phyloP scores from a whole-genome alignment of 345 rosid species.

The Heritiera littoralis region DNA sequence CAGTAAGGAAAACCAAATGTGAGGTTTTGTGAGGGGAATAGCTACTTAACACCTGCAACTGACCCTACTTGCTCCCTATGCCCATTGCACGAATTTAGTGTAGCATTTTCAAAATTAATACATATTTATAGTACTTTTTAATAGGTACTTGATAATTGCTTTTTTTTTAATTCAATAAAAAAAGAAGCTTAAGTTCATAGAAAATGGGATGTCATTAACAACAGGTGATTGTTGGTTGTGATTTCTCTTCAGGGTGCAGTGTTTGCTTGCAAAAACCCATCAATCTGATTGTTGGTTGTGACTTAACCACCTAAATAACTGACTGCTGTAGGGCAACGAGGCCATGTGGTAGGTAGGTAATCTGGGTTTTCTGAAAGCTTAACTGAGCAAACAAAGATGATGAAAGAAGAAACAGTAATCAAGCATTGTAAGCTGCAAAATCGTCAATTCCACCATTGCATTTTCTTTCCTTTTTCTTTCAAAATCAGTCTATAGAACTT shows the following conservation, averaged over 20 bases:
- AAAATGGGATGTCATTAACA: conserved; percentile 33
- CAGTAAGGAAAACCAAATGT: conserved; percentile 3
- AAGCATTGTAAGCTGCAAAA: not conserved
- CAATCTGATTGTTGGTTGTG: conserved; percentile 22
- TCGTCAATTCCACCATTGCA: not conserved
- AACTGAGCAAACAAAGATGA: not conserved
- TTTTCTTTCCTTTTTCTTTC: not conserved
- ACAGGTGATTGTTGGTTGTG: conserved; percentile 19
- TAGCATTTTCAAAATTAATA: not conserved
- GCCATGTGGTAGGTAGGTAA: conserved; percentile 20
- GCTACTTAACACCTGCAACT: conserved; percentile 21
- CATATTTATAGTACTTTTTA: too few species aligned
- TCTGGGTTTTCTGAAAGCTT: not conserved
- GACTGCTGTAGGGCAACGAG: conserved; percentile 12
- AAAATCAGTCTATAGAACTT: not conserved
- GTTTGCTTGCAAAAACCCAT: conserved; percentile 17
- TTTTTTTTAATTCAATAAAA: not conserved
- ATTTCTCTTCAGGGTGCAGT: conserved; percentile 6
- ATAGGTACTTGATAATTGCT: too few species aligned
- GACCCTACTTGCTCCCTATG: conserved; percentile 28
- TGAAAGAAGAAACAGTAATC: not conserved
- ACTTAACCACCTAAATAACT: conserved; percentile 38
- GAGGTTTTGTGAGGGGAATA: conserved; percentile 19
- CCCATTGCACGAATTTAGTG: not conserved
- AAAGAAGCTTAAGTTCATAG: not conserved